Evolutionary conservation across 306 rosid species (phyloP).

Genomic region (Begonia peltatifolia): DNA sequence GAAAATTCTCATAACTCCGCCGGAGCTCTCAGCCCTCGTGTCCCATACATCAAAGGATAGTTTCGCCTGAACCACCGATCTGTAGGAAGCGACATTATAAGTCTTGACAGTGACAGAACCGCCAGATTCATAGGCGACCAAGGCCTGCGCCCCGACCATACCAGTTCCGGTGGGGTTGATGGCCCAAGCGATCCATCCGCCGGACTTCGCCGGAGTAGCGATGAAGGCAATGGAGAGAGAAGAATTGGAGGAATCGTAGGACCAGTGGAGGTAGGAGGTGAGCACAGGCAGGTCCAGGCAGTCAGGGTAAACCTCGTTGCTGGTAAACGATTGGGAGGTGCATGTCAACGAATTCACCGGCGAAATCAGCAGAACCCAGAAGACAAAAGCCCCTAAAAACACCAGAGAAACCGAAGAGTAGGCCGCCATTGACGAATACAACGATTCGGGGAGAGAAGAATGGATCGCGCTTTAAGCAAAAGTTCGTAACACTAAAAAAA

Average conservation of each 20-base stretch:
- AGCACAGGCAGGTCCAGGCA: conserved; percentile 45
- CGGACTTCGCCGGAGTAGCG: conserved; percentile 15
- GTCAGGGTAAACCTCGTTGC: conserved; percentile 20
- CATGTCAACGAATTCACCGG: conserved; percentile 26
- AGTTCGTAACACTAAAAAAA: background rate
- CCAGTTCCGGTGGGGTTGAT: conserved; percentile 36
- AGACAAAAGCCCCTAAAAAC: conserved; percentile 1
- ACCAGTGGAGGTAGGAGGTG: conserved; percentile 39
- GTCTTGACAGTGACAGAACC: conserved; percentile 8
- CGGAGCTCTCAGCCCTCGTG: conserved; percentile 6
- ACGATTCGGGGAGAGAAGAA: background rate
- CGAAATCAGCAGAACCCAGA: conserved; percentile 13
- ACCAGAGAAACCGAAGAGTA: background rate
- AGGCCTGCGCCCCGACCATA: conserved; percentile 46
- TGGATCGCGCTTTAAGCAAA: background rate
- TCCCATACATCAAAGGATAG: conserved; percentile 25
- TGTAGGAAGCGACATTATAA: conserved; percentile 24
- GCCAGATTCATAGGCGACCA: conserved; percentile 25
- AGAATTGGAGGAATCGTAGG: conserved; percentile 36
- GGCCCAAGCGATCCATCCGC: conserved; percentile 71
- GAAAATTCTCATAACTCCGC: conserved; percentile 19
- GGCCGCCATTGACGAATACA: conserved; percentile 21
- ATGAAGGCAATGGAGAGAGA: conserved; percentile 47
- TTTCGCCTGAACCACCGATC: background rate
- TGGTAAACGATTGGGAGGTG: conserved; percentile 22